Base-by-base conservation (phyloP, 768 basidiomycete species). In the Boletus edulis region DNA sequence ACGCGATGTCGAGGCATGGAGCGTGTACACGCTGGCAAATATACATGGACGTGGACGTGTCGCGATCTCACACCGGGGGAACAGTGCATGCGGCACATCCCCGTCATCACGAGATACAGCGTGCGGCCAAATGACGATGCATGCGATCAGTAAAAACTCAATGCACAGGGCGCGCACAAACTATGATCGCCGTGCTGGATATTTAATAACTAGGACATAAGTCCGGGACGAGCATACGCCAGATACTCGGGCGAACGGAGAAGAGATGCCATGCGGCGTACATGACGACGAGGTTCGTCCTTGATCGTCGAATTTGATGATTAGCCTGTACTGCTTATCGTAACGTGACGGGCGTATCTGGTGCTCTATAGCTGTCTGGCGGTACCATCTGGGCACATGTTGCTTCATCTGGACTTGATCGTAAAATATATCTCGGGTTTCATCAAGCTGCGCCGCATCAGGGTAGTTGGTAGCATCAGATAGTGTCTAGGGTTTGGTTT, bases 141-240 rank as follows among this genome's bases (percentile, higher is more conserved):
- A 51, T 46, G 34, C 42, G 49, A 58, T 39, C 17, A 31, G 38
- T 24, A 38, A 40, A 18, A 43, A 32, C 9, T 20, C 11, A 39
- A 27, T 10, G 10, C 29, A 12, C 11, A 39, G 10, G 32, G 32
- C 43, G 43, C 17, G n/a, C 20, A 6, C n/a, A 17, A 37, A 27
- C 5, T 11, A 54, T 59, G 47, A 59, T 50, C 48, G 58, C 58
- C 58, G 58, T 6, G 10, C 27, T 18, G 17, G 8, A 31, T 11
- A n/a, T 37, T 17, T 13, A 12, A 59, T 20, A 41, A 14, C 27
- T 11, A 17, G 3, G 31, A 10, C 31, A 8, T 41, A 38, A 37
- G 29, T 20, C 41, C 41, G 46, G 54, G 41, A 38, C 15, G 8
- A 48, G 18, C 4, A 3, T 46, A 12, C n/a, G 7, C 45, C 45